Conservation (phyloP, 208 protist genomes). For the Angomonas ambiguus region DNA sequence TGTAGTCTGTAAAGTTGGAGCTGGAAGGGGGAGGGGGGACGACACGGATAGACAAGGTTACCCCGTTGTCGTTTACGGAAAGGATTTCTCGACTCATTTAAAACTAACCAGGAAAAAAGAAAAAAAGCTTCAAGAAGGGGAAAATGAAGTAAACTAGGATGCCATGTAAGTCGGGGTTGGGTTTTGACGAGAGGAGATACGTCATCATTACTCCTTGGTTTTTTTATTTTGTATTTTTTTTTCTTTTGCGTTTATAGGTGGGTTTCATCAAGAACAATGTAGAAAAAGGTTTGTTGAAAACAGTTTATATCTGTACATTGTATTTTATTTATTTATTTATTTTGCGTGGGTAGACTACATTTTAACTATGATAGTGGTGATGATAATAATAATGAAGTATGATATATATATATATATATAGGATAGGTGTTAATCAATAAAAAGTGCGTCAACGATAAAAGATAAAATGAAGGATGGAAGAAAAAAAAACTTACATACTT, state of each 20-base stretch:
- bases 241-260: too few species aligned
- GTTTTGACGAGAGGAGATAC: too few species aligned
- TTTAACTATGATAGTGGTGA: too few species aligned
- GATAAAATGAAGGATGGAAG: neutral
- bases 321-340: neutral
- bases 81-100: too few species aligned
- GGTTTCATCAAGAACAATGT: too few species aligned
- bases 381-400: neutral
- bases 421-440: neutral
- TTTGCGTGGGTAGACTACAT: too few species aligned
- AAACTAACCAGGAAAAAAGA: too few species aligned
- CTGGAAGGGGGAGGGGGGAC: constrained; percentile 27
- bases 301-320: too few species aligned
- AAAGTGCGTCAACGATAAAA: neutral
- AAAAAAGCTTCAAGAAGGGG: neutral
- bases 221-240: neutral
- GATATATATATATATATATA: neutral
- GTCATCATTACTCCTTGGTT: too few species aligned
- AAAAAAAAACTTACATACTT: constrained; percentile 9
- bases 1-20: constrained; percentile 52
- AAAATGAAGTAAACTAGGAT: too few species aligned
- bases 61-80: constrained; percentile 21
- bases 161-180: too few species aligned
- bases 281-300: too few species aligned
- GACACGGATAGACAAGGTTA: constrained; percentile 30